Conservation (phyloP, 176 grass and related monocot species). For the Oryza meyeriana region DNA sequence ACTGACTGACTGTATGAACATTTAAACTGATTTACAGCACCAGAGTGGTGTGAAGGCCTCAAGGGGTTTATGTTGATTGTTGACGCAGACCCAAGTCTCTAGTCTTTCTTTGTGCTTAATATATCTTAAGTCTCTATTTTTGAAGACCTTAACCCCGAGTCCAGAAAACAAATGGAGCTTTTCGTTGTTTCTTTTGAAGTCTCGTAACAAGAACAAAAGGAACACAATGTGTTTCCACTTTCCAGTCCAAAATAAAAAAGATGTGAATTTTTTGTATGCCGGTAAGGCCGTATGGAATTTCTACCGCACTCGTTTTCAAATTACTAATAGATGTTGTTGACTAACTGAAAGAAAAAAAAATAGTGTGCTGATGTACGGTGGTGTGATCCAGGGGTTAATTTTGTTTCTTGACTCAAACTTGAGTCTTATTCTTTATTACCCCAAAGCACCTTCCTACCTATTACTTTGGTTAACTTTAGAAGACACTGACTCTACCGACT, state of each 20-base stretch:
- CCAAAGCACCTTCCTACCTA: not conserved
- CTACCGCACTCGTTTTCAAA: not conserved
- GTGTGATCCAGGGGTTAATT: not conserved
- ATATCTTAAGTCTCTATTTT: no score
- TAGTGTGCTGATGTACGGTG: not conserved
- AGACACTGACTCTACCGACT: constrained; percentile 14
- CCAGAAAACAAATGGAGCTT: not conserved
- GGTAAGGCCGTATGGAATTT: not conserved
- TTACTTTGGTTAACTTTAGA: not conserved
- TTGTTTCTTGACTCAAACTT: not conserved
- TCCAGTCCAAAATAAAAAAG: not conserved
- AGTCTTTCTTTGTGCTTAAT: not conserved
- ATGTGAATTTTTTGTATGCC: not conserved
- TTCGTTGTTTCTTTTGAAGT: not conserved
- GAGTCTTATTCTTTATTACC: not conserved
- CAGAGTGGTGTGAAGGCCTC: not conserved
- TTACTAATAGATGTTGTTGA: not conserved
- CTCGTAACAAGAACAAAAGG: not conserved
- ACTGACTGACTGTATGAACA: no score
- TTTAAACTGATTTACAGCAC: not conserved
- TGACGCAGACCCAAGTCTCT: not conserved
- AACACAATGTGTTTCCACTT: not conserved
- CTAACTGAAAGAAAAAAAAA: not conserved
- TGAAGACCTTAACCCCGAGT: not conserved
- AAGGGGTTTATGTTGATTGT: not conserved